A percentile compares a stretch with the other conserved stretches of the same genome.
These are phyloP conservation scores for Lignosus rhinocerotis DNA, from an alignment of 1,284 basidiomycete genomes.

Conservation along the genomic window DNA sequence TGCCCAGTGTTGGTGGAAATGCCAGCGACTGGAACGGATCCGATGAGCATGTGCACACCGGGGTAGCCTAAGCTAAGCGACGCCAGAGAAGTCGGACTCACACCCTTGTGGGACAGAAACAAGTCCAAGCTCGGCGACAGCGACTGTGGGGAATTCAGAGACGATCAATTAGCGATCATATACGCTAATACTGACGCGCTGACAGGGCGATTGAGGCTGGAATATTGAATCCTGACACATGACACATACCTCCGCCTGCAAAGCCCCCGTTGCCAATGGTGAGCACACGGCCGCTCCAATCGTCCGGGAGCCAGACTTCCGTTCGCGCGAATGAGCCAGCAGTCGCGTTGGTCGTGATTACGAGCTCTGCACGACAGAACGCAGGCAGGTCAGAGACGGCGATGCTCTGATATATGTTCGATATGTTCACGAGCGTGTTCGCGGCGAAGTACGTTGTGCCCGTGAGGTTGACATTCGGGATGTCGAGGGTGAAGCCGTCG, in stretches of 20 bases:
- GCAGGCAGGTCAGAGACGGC: constrained; percentile 19
- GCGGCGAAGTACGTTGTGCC: constrained; percentile 17
- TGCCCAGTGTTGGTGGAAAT: constrained; percentile 33
- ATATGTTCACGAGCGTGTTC: constrained; percentile 21
- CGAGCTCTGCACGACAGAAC: constrained; percentile 26
- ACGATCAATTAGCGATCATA: background rate
- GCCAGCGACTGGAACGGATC: constrained; percentile 26
- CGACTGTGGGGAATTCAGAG: constrained; percentile 13
- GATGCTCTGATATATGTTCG: constrained; percentile 26
- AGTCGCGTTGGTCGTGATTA: constrained; percentile 27
- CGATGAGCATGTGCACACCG: background rate
- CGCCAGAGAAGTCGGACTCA: constrained; percentile 7
- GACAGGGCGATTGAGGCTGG: background rate
- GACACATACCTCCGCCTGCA: constrained; percentile 28
- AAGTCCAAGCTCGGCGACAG: constrained; percentile 28
- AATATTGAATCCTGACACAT: background rate
- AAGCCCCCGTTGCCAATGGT: constrained; percentile 32
- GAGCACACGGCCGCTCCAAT: constrained; percentile 31
- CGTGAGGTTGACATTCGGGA: constrained; percentile 11
- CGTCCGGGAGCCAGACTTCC: constrained; percentile 34
- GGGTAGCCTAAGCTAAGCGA: background rate
- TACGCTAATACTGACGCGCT: no score
- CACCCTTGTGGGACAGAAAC: constrained; percentile 30
- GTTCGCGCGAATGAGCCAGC: constrained; percentile 26
- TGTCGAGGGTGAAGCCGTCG: constrained; percentile 4